A percentile compares a stretch with the other conserved stretches of the same genome.
Evolutionary conservation across 192 early-diverging fungal species (phyloP).

Genomic region (Thamnidium elegans): DNA sequence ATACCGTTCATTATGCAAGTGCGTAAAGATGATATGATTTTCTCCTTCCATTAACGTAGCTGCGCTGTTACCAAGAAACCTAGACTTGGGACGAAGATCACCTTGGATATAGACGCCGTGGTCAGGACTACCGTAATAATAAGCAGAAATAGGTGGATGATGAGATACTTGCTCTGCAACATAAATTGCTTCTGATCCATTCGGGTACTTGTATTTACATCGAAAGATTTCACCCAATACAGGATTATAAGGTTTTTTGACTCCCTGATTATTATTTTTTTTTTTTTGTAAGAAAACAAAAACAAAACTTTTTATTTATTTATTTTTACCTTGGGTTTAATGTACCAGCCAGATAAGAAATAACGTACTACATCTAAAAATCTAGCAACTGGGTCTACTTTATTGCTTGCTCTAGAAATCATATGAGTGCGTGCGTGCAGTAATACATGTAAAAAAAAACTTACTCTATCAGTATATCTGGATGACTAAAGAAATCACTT

Average conservation of each 20-base stretch:
- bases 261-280: constrained; percentile 51
- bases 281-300: too few relatives aligned
- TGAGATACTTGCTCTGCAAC: constrained; percentile 92
- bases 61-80: constrained; percentile 87
- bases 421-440: too few relatives aligned
- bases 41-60: constrained; percentile 84
- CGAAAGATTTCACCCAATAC: constrained; percentile 90
- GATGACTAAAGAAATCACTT: constrained; percentile 95
- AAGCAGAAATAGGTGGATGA: constrained; percentile 89
- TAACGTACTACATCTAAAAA: constrained; percentile 84
- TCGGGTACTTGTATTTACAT: constrained; percentile 71
- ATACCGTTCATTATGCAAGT: constrained; percentile 73
- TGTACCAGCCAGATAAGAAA: constrained; percentile 94
- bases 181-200: constrained; percentile 72
- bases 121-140: constrained; percentile 80
- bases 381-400: constrained; percentile 70
- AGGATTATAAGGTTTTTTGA: constrained; percentile 96
- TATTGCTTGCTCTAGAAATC: constrained; percentile 36
- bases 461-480: constrained; percentile 77
- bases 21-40: constrained; percentile 57
- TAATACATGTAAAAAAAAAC: constrained; percentile 4
- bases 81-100: constrained; percentile 81
- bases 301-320: background rate
- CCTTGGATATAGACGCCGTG: constrained; percentile 77
- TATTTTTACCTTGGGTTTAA: constrained; percentile 75